These are phyloP conservation scores for Cardamine chenopodiifolia DNA, from an alignment of 345 rosid species.

Conservation along the genomic window DNA sequence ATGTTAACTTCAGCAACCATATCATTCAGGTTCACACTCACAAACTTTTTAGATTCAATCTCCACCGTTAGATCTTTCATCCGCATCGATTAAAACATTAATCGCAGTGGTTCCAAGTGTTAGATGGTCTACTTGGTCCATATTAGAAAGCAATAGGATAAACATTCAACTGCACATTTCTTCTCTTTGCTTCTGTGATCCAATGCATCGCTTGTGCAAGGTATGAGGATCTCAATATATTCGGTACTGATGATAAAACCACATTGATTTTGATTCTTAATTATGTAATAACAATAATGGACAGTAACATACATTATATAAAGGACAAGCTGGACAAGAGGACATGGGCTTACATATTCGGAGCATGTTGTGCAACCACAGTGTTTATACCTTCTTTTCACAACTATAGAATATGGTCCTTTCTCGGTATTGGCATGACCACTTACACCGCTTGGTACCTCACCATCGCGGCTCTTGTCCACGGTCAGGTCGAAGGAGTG, in stretches of 20 bases:
- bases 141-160: background rate
- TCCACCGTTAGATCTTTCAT: no score
- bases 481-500: no score
- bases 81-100: no score
- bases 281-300: conserved; percentile 1
- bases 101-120: background rate
- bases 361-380: conserved; percentile 77
- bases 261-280: conserved; percentile 12
- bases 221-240: no score
- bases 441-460: conserved; percentile 38
- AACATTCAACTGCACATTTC: no score
- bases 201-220: no score
- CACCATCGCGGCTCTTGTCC: no score
- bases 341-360: conserved; percentile 92
- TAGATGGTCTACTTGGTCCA: conserved; percentile 80
- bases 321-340: conserved; percentile 77
- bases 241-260: background rate
- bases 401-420: conserved; percentile 86
- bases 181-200: no score
- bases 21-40: no score
- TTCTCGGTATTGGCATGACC: conserved; percentile 85
- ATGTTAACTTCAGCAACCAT: no score
- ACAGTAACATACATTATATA: conserved; percentile 82
- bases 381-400: conserved; percentile 83
- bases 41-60: no score